phyloP scores from a whole-genome alignment of 2,329 filamentous ascomycete species.

The Acarospora socialis region DNA sequence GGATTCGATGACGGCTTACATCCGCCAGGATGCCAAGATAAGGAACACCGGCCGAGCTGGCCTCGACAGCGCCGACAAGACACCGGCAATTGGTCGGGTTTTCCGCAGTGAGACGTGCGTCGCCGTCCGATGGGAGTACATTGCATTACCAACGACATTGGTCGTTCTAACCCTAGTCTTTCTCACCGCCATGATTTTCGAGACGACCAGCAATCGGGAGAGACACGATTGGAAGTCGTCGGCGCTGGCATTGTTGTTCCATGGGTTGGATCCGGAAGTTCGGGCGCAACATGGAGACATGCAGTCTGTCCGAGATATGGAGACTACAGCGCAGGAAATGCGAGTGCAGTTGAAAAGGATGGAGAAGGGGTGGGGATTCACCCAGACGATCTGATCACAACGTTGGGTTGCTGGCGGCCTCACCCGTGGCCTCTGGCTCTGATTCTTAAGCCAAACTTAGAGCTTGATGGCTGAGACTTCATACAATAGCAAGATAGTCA shows the following conservation, averaged over 20 bases:
- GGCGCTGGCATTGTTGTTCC: slow-evolving; percentile 1
- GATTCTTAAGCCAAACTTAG: too few species aligned
- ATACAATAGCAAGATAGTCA: too few species aligned
- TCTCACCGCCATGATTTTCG: not conserved
- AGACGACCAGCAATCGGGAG: not conserved
- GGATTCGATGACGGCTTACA: slow-evolving; percentile 3
- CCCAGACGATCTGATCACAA: not conserved
- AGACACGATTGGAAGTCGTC: not conserved
- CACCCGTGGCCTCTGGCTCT: too few species aligned
- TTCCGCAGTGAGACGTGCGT: slow-evolving; percentile 2
- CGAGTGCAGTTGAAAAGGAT: slow-evolving; percentile 1
- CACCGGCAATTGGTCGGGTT: not conserved
- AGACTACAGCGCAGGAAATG: not conserved
- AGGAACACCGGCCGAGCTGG: not conserved
- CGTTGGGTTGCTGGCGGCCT: too few species aligned
- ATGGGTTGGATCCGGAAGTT: not conserved
- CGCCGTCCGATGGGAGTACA: not conserved
- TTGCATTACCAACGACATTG: not conserved
- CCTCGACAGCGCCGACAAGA: not conserved
- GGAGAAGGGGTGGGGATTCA: not conserved
- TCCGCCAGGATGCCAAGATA: not conserved
- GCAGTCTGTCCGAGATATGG: not conserved
- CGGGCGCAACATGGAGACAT: not conserved
- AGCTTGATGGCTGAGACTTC: too few species aligned
- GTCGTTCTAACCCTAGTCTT: slow-evolving; percentile 1